A percentile compares a stretch with the other conserved stretches of the same genome.
Conservation (phyloP, 805 yeast genomes). For the Wickerhamomyces hampshirensis region DNA sequence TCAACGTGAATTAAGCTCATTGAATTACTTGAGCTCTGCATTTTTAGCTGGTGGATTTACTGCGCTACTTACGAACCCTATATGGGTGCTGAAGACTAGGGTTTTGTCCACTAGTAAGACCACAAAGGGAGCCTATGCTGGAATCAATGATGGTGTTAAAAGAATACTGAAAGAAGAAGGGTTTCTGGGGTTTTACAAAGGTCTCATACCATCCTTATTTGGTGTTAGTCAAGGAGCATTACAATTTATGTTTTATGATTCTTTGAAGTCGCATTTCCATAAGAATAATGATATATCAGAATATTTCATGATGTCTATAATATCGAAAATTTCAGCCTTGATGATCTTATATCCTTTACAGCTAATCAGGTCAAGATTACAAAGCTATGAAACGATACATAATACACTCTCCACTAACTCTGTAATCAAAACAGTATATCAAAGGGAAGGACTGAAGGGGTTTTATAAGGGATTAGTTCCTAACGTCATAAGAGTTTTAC, state of each 20-base stretch:
- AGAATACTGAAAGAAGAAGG: conserved; percentile 54
- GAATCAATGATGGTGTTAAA: conserved; percentile 50
- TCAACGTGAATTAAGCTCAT: conserved; percentile 35
- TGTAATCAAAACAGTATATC: conserved; percentile 37
- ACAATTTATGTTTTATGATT: conserved; percentile 83
- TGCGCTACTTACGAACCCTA: conserved; percentile 78
- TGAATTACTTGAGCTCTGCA: conserved; percentile 50
- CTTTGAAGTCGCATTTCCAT: conserved; percentile 46
- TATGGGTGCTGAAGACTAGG: conserved; percentile 94
- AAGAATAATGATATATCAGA: conserved; percentile 35
- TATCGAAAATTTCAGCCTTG: conserved; percentile 66
- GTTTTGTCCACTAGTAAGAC: conserved; percentile 37
- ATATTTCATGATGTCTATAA: conserved; percentile 61
- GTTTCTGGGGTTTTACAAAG: conserved; percentile 59
- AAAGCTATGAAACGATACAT: conserved; percentile 37
- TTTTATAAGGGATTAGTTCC: conserved; percentile 83
- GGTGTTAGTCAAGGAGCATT: conserved; percentile 88
- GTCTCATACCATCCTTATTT: conserved; percentile 66
- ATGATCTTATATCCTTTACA: conserved; percentile 77
- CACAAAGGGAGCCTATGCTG: conserved; percentile 49
- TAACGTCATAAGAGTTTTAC: conserved; percentile 76
- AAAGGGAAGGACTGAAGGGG: conserved; percentile 54
- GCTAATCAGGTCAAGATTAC: conserved; percentile 72
- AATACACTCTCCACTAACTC: conserved; percentile 22
- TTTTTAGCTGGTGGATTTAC: conserved; percentile 73